phyloP scores from a whole-genome alignment of 2,329 filamentous ascomycete genomes.

The Xylariomycetidae sp. region DNA sequence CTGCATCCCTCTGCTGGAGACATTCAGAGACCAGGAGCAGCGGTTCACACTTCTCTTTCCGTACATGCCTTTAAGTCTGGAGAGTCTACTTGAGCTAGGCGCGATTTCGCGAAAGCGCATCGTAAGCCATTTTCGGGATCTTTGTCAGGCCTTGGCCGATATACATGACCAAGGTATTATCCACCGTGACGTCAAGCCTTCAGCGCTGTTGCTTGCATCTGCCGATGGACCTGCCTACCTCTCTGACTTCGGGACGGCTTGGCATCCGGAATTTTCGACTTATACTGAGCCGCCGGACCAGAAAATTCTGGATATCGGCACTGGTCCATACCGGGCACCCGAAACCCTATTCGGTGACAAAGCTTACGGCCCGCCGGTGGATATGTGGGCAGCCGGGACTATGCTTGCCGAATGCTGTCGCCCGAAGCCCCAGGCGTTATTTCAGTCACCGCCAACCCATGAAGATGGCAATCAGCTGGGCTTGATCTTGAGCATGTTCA shows the following conservation, averaged over 20 bases:
- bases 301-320: constrained; percentile 92
- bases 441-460: constrained; percentile 67
- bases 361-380: constrained; percentile 66
- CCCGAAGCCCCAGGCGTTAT: constrained; percentile 58
- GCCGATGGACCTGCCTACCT: constrained; percentile 69
- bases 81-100: constrained; percentile 55
- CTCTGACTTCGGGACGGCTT: constrained; percentile 89
- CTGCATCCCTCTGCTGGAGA: constrained; percentile 64
- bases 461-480: constrained; percentile 90
- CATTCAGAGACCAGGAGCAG: constrained; percentile 66
- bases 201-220: constrained; percentile 72
- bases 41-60: constrained; percentile 80
- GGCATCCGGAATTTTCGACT: constrained; percentile 59
- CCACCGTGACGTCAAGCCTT: constrained; percentile 91
- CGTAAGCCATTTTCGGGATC: constrained; percentile 51
- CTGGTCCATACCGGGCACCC: constrained; percentile 83
- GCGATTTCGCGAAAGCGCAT: constrained; percentile 28
- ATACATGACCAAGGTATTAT: constrained; percentile 75
- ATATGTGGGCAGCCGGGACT: constrained; percentile 86
- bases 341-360: constrained; percentile 84
- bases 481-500: constrained; percentile 87
- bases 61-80: constrained; percentile 71
- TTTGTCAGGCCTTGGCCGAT: constrained; percentile 66
- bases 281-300: constrained; percentile 57
- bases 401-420: constrained; percentile 73